phyloP scores from a whole-genome alignment of 176 grass and related monocot species.

The Areca catechu region DNA sequence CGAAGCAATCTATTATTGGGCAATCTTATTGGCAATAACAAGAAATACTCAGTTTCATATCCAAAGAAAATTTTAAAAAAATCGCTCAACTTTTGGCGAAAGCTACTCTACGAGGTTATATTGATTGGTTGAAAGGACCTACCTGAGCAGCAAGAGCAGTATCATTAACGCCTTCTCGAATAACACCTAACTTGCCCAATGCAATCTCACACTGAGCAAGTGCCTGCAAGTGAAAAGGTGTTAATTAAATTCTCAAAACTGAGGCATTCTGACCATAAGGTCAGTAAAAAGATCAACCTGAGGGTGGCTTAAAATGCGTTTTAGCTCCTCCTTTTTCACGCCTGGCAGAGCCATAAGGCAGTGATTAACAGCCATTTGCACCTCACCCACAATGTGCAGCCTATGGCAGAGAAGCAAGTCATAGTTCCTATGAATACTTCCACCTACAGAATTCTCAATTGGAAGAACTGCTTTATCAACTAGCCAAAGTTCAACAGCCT shows the following conservation, averaged over 20 bases:
- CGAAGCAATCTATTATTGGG: too few species aligned
- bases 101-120: too few species aligned
- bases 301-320: constrained; percentile 44
- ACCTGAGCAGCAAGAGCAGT: constrained; percentile 44
- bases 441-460: constrained; percentile 53
- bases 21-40: too few species aligned
- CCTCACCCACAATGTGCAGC: constrained; percentile 54
- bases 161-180: constrained; percentile 35
- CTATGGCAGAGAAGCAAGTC: constrained; percentile 47
- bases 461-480: constrained; percentile 48
- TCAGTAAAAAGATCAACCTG: constrained; percentile 20
- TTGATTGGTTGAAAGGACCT: background rate
- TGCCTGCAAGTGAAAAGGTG: constrained; percentile 21
- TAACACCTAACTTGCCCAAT: constrained; percentile 29
- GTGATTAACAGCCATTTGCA: constrained; percentile 37
- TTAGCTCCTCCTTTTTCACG: constrained; percentile 28
- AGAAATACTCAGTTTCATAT: too few species aligned
- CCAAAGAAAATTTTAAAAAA: too few species aligned
- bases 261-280: background rate
- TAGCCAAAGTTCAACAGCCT: constrained; percentile 58
- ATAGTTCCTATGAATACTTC: constrained; percentile 57
- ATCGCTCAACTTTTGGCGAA: too few species aligned
- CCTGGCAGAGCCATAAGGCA: constrained; percentile 53
- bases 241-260: background rate
- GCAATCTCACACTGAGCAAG: constrained; percentile 47